phyloP scores from a whole-genome alignment of 441 rosid species.

The Pelargonium cotyledonis region DNA sequence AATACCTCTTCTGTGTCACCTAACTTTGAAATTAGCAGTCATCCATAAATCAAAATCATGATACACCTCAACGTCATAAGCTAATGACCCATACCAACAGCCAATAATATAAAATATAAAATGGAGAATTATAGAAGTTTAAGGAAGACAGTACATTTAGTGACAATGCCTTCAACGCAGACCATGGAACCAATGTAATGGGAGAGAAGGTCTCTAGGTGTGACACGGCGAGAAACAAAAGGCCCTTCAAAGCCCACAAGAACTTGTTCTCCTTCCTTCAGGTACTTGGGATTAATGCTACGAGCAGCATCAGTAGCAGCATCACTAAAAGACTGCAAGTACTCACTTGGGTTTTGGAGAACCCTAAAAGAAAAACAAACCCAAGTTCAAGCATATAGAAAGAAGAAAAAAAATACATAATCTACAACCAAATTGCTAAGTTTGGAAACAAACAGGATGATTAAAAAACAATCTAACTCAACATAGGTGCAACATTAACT shows the following conservation, averaged over 20 bases:
- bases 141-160: conserved; percentile 58
- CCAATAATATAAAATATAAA: background rate
- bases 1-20: background rate
- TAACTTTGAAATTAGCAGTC: background rate
- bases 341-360: conserved; percentile 70
- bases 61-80: background rate
- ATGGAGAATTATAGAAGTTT: background rate
- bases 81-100: background rate
- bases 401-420: background rate
- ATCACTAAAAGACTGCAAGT: conserved; percentile 83
- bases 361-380: conserved; percentile 39
- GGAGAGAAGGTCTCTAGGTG: conserved; percentile 92
- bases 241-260: conserved; percentile 93
- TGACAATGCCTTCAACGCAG: conserved; percentile 87
- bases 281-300: conserved; percentile 58
- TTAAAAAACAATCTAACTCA: too few species aligned
- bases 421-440: too few species aligned
- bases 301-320: conserved; percentile 82
- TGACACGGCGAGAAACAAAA: conserved; percentile 87
- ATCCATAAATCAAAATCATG: background rate
- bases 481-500: too few species aligned
- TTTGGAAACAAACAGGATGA: too few species aligned
- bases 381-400: background rate
- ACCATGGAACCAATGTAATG: conserved; percentile 95
- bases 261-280: conserved; percentile 81